Conservation (phyloP, 2,329 filamentous ascomycete genomes). For the Fusarium sp. region DNA sequence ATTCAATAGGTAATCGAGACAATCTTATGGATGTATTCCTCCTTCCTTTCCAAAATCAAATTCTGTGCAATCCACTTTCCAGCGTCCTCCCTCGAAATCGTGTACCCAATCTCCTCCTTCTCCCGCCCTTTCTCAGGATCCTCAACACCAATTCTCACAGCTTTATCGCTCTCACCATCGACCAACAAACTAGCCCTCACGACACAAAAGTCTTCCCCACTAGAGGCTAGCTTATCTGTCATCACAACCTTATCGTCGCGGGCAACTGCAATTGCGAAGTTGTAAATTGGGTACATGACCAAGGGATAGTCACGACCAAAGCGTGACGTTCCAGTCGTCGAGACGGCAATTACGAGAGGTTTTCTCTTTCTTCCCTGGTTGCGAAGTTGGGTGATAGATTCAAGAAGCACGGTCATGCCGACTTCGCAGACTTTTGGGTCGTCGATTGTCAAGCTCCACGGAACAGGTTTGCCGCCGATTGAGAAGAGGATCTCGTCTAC, state of each 20-base stretch:
- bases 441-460: constrained; percentile 52
- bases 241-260: constrained; percentile 62
- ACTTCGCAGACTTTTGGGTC: constrained; percentile 62
- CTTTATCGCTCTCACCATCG: constrained; percentile 42
- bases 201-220: constrained; percentile 52
- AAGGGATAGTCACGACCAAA: constrained; percentile 57
- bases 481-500: constrained; percentile 61
- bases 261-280: constrained; percentile 53
- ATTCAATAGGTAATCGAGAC: constrained; percentile 49
- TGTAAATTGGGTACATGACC: constrained; percentile 57
- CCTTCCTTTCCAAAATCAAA: constrained; percentile 43
- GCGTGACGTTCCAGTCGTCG: constrained; percentile 55
- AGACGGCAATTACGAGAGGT: constrained; percentile 52
- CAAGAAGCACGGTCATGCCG: constrained; percentile 57
- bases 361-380: constrained; percentile 39
- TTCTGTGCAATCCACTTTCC: constrained; percentile 60
- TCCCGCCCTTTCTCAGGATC: constrained; percentile 49
- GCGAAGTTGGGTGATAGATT: constrained; percentile 50
- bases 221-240: constrained; percentile 51
- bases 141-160: constrained; percentile 55
- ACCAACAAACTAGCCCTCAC: constrained; percentile 54
- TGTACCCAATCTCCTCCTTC: constrained; percentile 57
- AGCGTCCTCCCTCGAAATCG: constrained; percentile 59
- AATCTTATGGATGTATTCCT: constrained; percentile 51
- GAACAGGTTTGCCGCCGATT: constrained; percentile 55